These are phyloP conservation scores for Pouteria glomerata DNA, from an alignment of 148 eudicot species.

Conservation along the genomic window DNA sequence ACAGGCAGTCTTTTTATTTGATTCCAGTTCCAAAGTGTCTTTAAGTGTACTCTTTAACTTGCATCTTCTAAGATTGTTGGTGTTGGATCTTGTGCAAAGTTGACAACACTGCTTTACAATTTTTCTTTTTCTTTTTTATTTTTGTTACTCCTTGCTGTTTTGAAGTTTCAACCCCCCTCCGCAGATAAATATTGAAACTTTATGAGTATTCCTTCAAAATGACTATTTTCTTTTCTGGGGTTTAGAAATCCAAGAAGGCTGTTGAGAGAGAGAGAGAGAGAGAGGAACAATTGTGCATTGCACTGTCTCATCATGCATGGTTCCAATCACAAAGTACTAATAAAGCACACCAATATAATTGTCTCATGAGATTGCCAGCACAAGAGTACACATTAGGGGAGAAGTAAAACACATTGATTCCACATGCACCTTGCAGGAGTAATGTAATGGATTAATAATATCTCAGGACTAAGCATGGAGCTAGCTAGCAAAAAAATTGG, in stretches of 20 bases:
- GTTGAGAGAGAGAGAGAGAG: neutral
- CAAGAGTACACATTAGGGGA: neutral
- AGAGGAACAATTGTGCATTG: neutral
- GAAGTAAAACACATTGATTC: neutral
- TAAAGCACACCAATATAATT: neutral
- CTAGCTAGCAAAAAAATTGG: too few relatives aligned
- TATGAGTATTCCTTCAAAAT: neutral
- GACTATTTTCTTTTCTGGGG: neutral
- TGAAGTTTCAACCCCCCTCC: neutral
- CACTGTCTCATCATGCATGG: neutral
- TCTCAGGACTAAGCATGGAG: neutral
- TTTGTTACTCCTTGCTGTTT: neutral
- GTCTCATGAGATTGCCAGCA: neutral
- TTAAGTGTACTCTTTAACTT: neutral
- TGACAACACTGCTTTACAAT: slow-evolving; percentile 1
- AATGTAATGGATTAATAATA: neutral
- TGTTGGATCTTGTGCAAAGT: slow-evolving; percentile 27
- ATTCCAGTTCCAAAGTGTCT: neutral
- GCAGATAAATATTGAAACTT: neutral
- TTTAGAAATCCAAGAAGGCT: neutral
- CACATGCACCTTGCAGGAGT: neutral
- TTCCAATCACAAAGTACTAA: slow-evolving; percentile 7
- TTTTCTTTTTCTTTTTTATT: neutral
- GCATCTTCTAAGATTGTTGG: neutral
- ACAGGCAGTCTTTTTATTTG: neutral